Base-by-base conservation (phyloP, 2,329 filamentous ascomycete species). In the Pyrenophora graminea region DNA sequence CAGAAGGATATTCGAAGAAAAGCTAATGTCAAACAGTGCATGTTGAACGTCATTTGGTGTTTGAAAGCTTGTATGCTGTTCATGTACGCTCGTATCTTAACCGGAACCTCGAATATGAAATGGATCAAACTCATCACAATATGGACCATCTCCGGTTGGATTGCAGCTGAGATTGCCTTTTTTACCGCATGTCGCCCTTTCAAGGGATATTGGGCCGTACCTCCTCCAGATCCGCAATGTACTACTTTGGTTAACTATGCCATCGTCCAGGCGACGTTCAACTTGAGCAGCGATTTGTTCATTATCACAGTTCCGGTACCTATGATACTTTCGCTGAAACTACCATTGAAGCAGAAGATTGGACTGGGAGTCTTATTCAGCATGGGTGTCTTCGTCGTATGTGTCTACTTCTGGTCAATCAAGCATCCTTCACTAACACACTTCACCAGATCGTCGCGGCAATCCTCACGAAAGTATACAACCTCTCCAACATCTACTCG, bases 221-320 rank as follows among this genome's bases (percentile, higher is more conserved):
- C 82, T 0, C 76, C 79, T 1, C 65, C 76, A 2, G 79, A 80
- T 57, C 72, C 74, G 1, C 82, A 86, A 74, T 86, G 83, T 62
- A 81, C 82, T 1, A 80, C 82, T 0, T 77, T 81, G 2, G 74
- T 79, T 13, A 74, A 83, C 61, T 85, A 85, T 59, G 76, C 84
- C 9, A 84, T 85, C 43, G 80, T 81, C 13, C 83, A 85, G 51
- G 79, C 81, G 1, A 74, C 78, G 3, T 79, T 86, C 63, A 86
- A 87, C 58, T 80, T 86, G 41, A 79, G 80, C 2, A 84, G 82
- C 21, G 84, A 86, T 56, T 32, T 85, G 2, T 76, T 82, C 71
- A 85, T 87, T 63, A 79, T 86, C 23, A 62, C 76, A 3, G 79
- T 86, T 17, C 82, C 83, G 1, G 75, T 86, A 55, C 82, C 83